These are phyloP conservation scores for Cinnamomum micranthum DNA, from an alignment of 164 flowering plant species.

Conservation along the genomic window DNA sequence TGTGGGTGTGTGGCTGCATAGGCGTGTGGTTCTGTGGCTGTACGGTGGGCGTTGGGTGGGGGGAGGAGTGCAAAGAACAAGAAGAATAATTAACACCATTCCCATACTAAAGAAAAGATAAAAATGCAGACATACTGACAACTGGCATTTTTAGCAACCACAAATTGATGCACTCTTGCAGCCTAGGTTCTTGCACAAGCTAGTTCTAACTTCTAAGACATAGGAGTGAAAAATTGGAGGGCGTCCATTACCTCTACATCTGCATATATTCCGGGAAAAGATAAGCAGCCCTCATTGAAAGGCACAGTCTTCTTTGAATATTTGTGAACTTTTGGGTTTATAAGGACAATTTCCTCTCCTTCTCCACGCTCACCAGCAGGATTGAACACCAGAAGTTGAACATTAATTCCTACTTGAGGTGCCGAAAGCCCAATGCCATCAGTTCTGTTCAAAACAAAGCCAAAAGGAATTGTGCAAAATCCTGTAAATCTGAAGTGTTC, in stretches of 20 bases:
- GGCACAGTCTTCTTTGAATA: slow-evolving; percentile 54
- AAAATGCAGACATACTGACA: not conserved
- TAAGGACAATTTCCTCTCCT: slow-evolving; percentile 92
- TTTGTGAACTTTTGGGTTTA: slow-evolving; percentile 71
- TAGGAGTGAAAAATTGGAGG: not conserved
- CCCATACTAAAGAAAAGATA: no score
- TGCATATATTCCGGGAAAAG: slow-evolving; percentile 89
- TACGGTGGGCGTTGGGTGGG: no score
- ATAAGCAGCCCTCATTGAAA: slow-evolving; percentile 90
- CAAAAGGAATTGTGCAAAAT: slow-evolving; percentile 37
- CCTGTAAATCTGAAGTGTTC: slow-evolving; percentile 28
- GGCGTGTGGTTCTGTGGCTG: no score
- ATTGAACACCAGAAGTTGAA: slow-evolving; percentile 93
- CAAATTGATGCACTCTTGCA: not conserved
- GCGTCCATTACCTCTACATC: slow-evolving; percentile 65
- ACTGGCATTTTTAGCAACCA: not conserved
- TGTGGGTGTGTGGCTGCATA: no score
- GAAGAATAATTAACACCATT: no score
- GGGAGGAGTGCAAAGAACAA: no score
- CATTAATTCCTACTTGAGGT: slow-evolving; percentile 97
- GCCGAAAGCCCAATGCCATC: slow-evolving; percentile 99
- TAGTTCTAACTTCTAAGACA: not conserved
- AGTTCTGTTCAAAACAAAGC: slow-evolving; percentile 67
- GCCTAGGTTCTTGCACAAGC: not conserved
- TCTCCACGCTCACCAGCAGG: slow-evolving; percentile 81